A percentile compares a stretch with the other conserved stretches of the same genome.
These are phyloP conservation scores for Sphaerobolus stellatus DNA, from an alignment of 1,284 basidiomycete genomes.

Conservation along the genomic window DNA sequence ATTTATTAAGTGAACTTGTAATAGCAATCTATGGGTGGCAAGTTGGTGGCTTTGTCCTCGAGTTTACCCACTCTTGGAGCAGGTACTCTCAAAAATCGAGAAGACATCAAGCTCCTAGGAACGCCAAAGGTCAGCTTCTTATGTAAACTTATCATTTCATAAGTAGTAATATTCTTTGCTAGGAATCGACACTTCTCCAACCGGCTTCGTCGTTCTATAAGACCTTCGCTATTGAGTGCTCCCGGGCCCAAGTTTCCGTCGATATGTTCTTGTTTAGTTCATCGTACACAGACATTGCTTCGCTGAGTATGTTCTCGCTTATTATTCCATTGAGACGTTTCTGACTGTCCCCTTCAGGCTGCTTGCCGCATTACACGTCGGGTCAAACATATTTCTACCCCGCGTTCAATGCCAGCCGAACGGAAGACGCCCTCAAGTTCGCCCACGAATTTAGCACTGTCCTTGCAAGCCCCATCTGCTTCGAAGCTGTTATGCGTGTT, in stretches of 20 bases:
- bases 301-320: conserved; percentile 57
- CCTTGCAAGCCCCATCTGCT: conserved; percentile 90
- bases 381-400: conserved; percentile 99
- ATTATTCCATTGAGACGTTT: conserved; percentile 1
- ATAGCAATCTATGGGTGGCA: conserved; percentile 88
- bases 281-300: conserved; percentile 94
- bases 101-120: conserved; percentile 95
- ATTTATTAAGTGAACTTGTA: conserved; percentile 17
- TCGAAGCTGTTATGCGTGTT: conserved; percentile 97
- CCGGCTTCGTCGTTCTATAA: conserved; percentile 96
- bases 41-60: conserved; percentile 89
- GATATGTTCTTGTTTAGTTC: conserved; percentile 99
- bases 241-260: conserved; percentile 94
- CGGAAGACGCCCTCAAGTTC: conserved; percentile 97
- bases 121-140: conserved; percentile 73
- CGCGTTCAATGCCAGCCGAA: conserved; percentile 91
- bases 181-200: conserved; percentile 87
- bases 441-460: conserved; percentile 96
- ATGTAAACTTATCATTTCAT: background rate
- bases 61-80: conserved; percentile 87
- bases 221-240: conserved; percentile 98
- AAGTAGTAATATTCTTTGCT: conserved; percentile 1
- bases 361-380: conserved; percentile 95
- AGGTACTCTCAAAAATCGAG: conserved; percentile 92
- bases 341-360: conserved; percentile 49